Percentiles rank a stretch among this genome's conserved stretches.
Evolutionary conservation across 768 basidiomycete species (phyloP).

Genomic region (Exidia glandulosa): DNA sequence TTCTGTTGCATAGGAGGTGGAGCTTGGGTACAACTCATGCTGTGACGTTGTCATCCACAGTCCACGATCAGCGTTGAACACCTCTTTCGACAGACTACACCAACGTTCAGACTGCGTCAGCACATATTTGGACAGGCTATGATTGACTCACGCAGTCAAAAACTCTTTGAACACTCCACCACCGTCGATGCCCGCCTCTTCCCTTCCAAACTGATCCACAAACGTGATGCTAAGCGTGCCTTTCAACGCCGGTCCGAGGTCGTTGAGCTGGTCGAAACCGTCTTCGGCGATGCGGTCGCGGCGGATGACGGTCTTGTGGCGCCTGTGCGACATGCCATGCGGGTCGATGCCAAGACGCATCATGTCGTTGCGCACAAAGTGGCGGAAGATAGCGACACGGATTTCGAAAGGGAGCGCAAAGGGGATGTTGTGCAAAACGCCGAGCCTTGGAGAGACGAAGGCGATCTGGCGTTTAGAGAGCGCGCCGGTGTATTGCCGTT

Average conservation of each 20-base stretch:
- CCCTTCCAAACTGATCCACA: conserved; percentile 77
- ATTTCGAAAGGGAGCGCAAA: conserved; percentile 90
- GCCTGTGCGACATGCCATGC: conserved; percentile 10
- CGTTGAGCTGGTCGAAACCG: conserved; percentile 69
- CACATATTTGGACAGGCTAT: neutral
- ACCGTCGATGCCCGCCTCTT: conserved; percentile 88
- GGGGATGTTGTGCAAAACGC: conserved; percentile 89
- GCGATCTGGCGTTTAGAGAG: conserved; percentile 62
- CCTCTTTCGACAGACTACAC: conserved; percentile 73
- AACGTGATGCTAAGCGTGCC: conserved; percentile 82
- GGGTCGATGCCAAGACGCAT: conserved; percentile 16
- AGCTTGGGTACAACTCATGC: conserved; percentile 92
- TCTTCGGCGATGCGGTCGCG: conserved; percentile 76
- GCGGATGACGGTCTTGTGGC: conserved; percentile 43
- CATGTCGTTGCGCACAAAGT: conserved; percentile 63
- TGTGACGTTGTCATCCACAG: conserved; percentile 86
- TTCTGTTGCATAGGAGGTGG: conserved; percentile 84
- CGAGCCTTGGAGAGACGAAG: conserved; percentile 72
- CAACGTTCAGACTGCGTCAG: neutral
- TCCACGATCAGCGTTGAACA: conserved; percentile 89
- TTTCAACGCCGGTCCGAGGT: conserved; percentile 64
- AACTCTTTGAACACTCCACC: conserved; percentile 99
- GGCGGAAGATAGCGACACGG: conserved; percentile 81
- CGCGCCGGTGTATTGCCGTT: conserved; percentile 13
- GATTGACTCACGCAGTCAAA: conserved; percentile 45